These are phyloP conservation scores for Lentinula guzmanii DNA, from an alignment of 768 basidiomycete genomes.

Conservation along the genomic window DNA sequence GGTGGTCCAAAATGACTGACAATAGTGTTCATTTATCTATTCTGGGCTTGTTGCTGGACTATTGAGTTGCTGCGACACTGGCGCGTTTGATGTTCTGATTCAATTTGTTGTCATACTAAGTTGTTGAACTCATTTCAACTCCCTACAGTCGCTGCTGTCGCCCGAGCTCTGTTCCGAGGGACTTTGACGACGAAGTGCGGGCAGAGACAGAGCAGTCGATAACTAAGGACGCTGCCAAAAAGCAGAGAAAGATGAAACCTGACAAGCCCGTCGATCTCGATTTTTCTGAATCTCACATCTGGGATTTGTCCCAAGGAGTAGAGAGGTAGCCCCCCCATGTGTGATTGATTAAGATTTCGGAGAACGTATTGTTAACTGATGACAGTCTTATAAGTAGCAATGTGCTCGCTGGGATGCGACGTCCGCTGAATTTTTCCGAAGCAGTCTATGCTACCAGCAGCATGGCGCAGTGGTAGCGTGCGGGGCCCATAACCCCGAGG, in stretches of 20 bases:
- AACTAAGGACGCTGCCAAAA: background rate
- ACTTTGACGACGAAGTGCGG: background rate
- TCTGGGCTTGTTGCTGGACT: too few species aligned
- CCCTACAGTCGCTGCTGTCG: background rate
- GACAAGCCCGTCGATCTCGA: too few species aligned
- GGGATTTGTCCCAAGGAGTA: too few species aligned
- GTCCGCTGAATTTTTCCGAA: too few species aligned
- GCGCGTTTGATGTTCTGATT: background rate
- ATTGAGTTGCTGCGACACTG: background rate
- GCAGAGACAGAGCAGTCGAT: background rate
- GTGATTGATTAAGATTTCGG: too few species aligned
- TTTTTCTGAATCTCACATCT: too few species aligned
- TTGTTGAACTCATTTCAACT: background rate
- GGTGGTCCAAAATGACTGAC: too few species aligned
- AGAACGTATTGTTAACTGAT: too few species aligned
- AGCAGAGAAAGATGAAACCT: background rate
- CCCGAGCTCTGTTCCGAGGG: background rate
- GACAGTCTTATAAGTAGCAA: too few species aligned
- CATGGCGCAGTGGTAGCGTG: conserved; percentile 57
- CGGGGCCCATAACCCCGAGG: conserved; percentile 60
- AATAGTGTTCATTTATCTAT: too few species aligned
- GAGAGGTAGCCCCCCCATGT: too few species aligned
- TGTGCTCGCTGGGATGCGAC: too few species aligned
- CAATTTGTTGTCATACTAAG: background rate
- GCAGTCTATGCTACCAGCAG: conserved; percentile 23